phyloP scores from a whole-genome alignment of 73 alveolate species.

The Tetrahymena thermophila region DNA sequence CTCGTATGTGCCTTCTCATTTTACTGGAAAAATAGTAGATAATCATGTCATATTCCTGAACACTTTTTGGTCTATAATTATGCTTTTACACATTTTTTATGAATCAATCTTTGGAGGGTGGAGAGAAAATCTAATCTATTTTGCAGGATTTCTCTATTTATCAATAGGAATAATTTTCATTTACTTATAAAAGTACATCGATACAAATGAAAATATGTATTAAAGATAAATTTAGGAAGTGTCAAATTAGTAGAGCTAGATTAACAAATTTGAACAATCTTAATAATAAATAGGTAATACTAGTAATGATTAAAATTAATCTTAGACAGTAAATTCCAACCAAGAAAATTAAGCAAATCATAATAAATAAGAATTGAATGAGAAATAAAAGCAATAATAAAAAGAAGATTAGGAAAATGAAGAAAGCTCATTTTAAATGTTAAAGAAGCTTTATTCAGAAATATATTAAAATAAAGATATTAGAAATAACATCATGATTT shows the following conservation, averaged over 20 bases:
- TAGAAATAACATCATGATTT: not conserved
- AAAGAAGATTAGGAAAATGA: not conserved
- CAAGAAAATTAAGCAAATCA: not conserved
- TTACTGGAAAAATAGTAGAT: not conserved
- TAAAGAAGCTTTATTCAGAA: not conserved
- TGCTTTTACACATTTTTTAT: not conserved
- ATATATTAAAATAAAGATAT: not conserved
- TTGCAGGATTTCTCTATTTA: not conserved
- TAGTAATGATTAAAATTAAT: not conserved
- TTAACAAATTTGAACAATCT: not conserved
- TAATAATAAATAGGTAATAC: not conserved
- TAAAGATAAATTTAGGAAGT: not conserved
- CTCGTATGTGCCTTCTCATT: not conserved
- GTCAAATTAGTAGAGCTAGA: not conserved
- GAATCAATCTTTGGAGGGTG: not conserved
- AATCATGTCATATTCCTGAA: not conserved
- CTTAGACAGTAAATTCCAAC: no score
- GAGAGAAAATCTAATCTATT: not conserved
- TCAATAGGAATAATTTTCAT: not conserved
- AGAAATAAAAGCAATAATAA: not conserved
- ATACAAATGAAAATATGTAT: not conserved
- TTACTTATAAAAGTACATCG: not conserved
- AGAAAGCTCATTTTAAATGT: not conserved
- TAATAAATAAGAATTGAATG: not conserved
- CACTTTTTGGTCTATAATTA: not conserved